Evolutionary conservation across 176 grass and related monocot genomes (phyloP).

Genomic region (Elaeis guineensis): DNA sequence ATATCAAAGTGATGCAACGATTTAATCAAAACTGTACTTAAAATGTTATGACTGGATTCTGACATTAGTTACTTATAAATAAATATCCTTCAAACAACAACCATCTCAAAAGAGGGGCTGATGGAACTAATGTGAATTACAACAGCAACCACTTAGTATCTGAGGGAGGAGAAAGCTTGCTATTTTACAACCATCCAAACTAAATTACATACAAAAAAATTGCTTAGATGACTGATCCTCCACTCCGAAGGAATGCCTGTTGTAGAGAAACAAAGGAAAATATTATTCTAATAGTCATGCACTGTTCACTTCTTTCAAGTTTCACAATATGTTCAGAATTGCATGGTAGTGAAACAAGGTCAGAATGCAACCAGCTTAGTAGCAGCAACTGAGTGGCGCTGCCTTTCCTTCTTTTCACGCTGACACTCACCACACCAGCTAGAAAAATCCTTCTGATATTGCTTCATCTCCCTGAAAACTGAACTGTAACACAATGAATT

Average conservation of each 20-base stretch:
- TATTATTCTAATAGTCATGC: constrained; percentile 12
- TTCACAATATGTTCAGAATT: background rate
- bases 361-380: constrained; percentile 59
- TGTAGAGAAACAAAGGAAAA: constrained; percentile 19
- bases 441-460: constrained; percentile 90
- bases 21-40: too few species aligned
- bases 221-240: constrained; percentile 48
- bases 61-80: too few species aligned
- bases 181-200: constrained; percentile 6
- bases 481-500: constrained; percentile 38
- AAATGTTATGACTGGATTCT: too few species aligned
- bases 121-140: constrained; percentile 6
- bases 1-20: too few species aligned
- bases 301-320: background rate
- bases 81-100: constrained; percentile 13
- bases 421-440: constrained; percentile 85
- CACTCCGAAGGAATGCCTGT: constrained; percentile 81
- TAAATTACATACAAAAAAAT: constrained; percentile 13
- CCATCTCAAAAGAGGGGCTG: background rate
- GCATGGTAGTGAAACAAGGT: background rate
- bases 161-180: background rate
- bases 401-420: constrained; percentile 66
- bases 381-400: constrained; percentile 64
- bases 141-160: background rate
- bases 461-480: constrained; percentile 84